Evolutionary conservation across 805 yeast genomes (phyloP).

Genomic region (Metschnikowia dekortorum): DNA sequence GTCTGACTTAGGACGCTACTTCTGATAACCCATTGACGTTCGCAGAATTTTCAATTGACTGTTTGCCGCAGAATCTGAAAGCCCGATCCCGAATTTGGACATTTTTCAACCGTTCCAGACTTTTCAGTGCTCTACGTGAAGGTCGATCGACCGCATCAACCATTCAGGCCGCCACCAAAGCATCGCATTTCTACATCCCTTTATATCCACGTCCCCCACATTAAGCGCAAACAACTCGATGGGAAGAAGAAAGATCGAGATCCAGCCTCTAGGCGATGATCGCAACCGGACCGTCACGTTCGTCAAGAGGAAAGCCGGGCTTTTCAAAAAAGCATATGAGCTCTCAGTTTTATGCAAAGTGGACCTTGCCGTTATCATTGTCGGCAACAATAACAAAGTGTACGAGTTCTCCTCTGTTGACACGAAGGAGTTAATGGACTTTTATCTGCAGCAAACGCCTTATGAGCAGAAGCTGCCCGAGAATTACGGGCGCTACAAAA

Average conservation of each 20-base stretch:
- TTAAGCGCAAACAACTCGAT: conserved; percentile 30
- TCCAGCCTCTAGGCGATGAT: conserved; percentile 86
- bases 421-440: conserved; percentile 32
- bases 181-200: too few relatives aligned
- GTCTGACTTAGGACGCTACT: too few relatives aligned
- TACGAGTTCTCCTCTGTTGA: conserved; percentile 80
- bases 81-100: too few relatives aligned
- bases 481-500: conserved; percentile 59
- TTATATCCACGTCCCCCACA: too few relatives aligned
- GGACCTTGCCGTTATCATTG: conserved; percentile 84
- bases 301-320: conserved; percentile 90
- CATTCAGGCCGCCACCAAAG: too few relatives aligned
- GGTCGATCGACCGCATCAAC: too few relatives aligned
- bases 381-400: conserved; percentile 77
- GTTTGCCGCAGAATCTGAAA: too few relatives aligned
- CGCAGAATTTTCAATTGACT: too few relatives aligned
- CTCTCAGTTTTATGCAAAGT: conserved; percentile 88
- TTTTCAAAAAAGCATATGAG: conserved; percentile 83
- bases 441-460: conserved; percentile 27
- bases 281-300: conserved; percentile 84
- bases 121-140: too few relatives aligned
- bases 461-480: conserved; percentile 62
- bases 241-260: conserved; percentile 97
- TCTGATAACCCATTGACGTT: too few relatives aligned
- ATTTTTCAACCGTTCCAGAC: too few relatives aligned